Evolutionary conservation across 805 yeast species (phyloP).

Genomic region (Ogataea minuta): DNA sequence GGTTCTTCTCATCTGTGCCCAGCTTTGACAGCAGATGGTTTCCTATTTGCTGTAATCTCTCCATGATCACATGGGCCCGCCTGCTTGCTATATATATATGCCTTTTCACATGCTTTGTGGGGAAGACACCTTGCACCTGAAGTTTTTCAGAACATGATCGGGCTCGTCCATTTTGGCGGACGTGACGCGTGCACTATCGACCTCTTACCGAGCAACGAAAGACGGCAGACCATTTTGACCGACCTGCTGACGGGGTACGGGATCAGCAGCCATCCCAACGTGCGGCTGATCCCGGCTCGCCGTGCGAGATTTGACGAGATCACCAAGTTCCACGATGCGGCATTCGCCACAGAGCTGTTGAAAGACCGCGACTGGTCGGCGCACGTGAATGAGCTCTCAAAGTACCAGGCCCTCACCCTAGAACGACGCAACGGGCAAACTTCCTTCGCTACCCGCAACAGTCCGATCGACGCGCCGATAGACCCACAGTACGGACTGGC

Average conservation of each 20-base stretch:
- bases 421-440: conserved; percentile 1
- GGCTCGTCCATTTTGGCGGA: conserved; percentile 11
- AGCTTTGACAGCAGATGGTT: conserved; percentile 29
- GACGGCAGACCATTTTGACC: conserved; percentile 46
- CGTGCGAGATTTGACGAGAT: conserved; percentile 40
- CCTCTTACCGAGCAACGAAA: conserved; percentile 50
- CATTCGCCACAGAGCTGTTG: conserved; percentile 43
- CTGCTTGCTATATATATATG: conserved; percentile 8
- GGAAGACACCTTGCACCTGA: conserved; percentile 11
- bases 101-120: conserved; percentile 12
- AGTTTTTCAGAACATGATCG: conserved; percentile 12
- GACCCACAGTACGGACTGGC: conserved; percentile 43
- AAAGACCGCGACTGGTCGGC: conserved; percentile 22
- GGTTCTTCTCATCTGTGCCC: conserved; percentile 43
- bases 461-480: conserved; percentile 15
- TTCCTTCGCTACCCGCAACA: background rate
- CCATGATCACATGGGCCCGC: conserved; percentile 24
- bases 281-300: conserved; percentile 26
- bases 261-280: conserved; percentile 28
- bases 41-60: conserved; percentile 37
- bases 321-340: conserved; percentile 46
- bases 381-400: conserved; percentile 19
- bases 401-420: conserved; percentile 9
- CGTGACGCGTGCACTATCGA: conserved; percentile 31
- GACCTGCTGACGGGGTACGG: conserved; percentile 42